Percentiles rank a stretch among this genome's conserved stretches.
These are phyloP conservation scores for Cladophialophora bantiana DNA, from an alignment of 2,329 filamentous ascomycete genomes.

Conservation along the genomic window DNA sequence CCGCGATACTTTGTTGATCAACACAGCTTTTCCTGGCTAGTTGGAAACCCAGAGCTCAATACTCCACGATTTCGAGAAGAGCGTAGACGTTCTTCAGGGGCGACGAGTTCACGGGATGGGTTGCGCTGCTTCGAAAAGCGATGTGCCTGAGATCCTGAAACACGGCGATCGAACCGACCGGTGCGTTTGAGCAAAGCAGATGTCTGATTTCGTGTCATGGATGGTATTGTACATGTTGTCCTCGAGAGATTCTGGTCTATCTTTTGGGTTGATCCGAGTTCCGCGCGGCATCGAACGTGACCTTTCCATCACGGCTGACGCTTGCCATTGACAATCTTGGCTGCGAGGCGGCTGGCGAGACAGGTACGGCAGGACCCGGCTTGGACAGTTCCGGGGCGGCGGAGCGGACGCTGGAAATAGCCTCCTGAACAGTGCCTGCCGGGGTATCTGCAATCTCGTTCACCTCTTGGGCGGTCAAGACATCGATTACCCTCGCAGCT, in stretches of 20 bases:
- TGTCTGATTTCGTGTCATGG: neutral
- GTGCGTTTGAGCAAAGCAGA: neutral
- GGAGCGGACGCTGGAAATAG: slow-evolving; percentile 49
- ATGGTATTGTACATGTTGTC: slow-evolving; percentile 18
- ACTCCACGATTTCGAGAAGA: too few relatives aligned
- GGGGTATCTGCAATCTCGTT: slow-evolving; percentile 89
- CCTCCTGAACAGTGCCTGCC: slow-evolving; percentile 71
- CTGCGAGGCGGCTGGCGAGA: slow-evolving; percentile 41
- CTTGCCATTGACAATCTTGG: slow-evolving; percentile 57
- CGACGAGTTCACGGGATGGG: neutral
- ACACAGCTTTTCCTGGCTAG: too few relatives aligned
- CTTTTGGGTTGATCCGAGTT: slow-evolving; percentile 53
- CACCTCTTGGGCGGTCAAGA: slow-evolving; percentile 77
- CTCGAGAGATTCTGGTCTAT: neutral
- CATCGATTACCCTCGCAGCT: slow-evolving; percentile 78
- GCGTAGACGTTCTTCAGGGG: neutral
- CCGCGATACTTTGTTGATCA: too few relatives aligned
- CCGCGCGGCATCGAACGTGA: slow-evolving; percentile 60
- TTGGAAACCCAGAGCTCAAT: too few relatives aligned
- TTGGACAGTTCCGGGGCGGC: slow-evolving; percentile 24
- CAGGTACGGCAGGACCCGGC: slow-evolving; percentile 38
- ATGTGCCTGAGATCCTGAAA: neutral
- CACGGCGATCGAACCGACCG: neutral
- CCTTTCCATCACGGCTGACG: slow-evolving; percentile 68
- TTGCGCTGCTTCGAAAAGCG: neutral